Conservation (phyloP, 371 early-diverging fungal genomes). For the Mortierella sp. region DNA sequence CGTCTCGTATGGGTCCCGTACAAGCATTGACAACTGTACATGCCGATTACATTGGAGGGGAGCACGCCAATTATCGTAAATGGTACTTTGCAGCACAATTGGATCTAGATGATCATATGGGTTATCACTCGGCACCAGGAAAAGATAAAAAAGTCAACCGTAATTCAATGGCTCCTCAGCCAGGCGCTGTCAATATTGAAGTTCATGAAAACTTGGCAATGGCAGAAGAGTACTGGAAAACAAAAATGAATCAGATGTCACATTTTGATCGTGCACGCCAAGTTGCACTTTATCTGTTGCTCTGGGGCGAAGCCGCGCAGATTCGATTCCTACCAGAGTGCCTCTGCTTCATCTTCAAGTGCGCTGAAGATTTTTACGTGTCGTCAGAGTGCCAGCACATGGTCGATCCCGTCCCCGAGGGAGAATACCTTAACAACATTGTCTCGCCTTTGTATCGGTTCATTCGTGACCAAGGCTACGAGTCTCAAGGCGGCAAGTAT, state of each 20-base stretch:
- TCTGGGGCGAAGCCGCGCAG: constrained; percentile 92
- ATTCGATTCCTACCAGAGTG: constrained; percentile 85
- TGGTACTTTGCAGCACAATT: constrained; percentile 91
- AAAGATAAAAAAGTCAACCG: constrained; percentile 57
- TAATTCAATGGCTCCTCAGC: constrained; percentile 43
- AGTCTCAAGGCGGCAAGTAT: constrained; percentile 75
- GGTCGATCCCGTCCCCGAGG: constrained; percentile 69
- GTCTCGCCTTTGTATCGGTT: constrained; percentile 84
- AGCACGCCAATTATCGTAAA: constrained; percentile 85
- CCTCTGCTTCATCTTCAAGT: constrained; percentile 87
- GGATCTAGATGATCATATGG: constrained; percentile 74
- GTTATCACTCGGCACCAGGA: constrained; percentile 62
- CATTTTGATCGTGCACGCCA: constrained; percentile 80
- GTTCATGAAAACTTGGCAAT: constrained; percentile 51
- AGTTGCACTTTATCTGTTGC: constrained; percentile 81
- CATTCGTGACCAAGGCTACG: constrained; percentile 84
- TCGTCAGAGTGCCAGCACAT: constrained; percentile 58
- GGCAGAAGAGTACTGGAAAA: constrained; percentile 78
- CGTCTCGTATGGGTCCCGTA: constrained; percentile 81
- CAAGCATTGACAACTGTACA: constrained; percentile 84
- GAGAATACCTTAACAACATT: constrained; percentile 78
- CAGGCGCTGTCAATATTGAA: constrained; percentile 39
- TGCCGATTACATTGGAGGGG: constrained; percentile 90
- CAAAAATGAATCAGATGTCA: constrained; percentile 79
- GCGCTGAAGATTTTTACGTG: constrained; percentile 74